Evolutionary conservation across 2,329 filamentous ascomycete species (phyloP).

Genomic region (Cladosporium halotolerans): DNA sequence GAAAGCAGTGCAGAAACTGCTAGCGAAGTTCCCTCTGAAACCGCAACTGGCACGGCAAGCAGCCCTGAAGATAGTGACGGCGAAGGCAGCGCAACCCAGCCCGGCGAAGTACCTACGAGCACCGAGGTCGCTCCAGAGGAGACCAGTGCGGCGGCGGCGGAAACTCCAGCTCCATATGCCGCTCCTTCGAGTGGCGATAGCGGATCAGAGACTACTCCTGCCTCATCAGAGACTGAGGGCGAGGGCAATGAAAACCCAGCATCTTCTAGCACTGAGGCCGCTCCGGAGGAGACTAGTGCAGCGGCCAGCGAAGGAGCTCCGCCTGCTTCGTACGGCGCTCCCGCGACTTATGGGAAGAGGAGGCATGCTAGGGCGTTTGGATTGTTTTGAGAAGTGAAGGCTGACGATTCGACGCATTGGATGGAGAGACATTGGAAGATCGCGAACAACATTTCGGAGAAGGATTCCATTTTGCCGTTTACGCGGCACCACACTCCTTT

Average conservation of each 20-base stretch:
- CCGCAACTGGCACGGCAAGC: not conserved
- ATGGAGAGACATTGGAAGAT: too few relatives aligned
- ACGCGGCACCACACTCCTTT: too few relatives aligned
- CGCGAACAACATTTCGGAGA: too few relatives aligned
- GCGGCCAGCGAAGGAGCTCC: conserved; percentile 34
- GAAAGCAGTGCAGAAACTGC: not conserved
- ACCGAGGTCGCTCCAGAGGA: not conserved
- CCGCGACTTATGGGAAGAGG: not conserved
- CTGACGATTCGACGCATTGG: too few relatives aligned
- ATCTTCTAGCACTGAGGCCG: not conserved
- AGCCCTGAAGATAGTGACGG: not conserved
- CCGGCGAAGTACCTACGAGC: too few relatives aligned
- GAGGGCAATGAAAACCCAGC: not conserved
- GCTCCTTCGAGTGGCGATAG: not conserved
- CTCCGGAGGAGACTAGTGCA: not conserved
- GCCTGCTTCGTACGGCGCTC: not conserved
- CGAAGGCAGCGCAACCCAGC: too few relatives aligned
- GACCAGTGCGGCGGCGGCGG: not conserved
- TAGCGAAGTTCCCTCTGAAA: not conserved
- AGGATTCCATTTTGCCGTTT: too few relatives aligned
- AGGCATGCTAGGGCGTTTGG: conserved; percentile 2
- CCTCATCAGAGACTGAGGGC: not conserved
- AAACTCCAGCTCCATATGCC: not conserved
- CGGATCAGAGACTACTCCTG: not conserved
- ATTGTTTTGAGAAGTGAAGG: not conserved